Percentiles rank a stretch among this genome's conserved stretches.
These are phyloP conservation scores for Bondarzewia mesenterica DNA, from an alignment of 1,284 basidiomycete genomes.

Conservation along the genomic window DNA sequence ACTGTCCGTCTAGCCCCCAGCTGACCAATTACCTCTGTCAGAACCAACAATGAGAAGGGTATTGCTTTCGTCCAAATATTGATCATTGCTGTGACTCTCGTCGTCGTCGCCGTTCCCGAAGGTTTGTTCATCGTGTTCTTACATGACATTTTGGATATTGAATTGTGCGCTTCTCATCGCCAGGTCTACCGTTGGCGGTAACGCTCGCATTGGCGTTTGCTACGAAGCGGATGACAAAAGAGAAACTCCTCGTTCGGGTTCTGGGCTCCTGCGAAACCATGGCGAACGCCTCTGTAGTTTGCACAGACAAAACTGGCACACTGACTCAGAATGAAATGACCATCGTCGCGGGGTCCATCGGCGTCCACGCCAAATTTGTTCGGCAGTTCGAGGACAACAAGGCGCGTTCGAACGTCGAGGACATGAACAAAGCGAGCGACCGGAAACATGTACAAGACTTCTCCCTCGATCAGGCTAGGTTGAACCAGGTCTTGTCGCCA, in stretches of 20 bases:
- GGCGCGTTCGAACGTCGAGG: constrained; percentile 67
- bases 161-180: constrained; percentile 10
- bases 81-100: constrained; percentile 90
- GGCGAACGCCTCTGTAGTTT: constrained; percentile 95
- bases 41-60: constrained; percentile 77
- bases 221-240: constrained; percentile 93
- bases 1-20: not conserved
- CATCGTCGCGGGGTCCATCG: constrained; percentile 92
- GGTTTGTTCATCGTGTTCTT: constrained; percentile 33
- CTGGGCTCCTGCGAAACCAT: constrained; percentile 97
- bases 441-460: constrained; percentile 62
- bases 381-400: constrained; percentile 70
- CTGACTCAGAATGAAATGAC: constrained; percentile 94
- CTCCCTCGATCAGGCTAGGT: constrained; percentile 70
- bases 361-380: constrained; percentile 92
- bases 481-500: constrained; percentile 59
- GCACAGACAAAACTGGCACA: constrained; percentile 94
- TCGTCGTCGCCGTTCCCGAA: constrained; percentile 97
- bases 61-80: constrained; percentile 91
- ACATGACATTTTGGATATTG: constrained; percentile 1
- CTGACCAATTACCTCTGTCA: constrained; percentile 17
- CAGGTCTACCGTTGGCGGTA: constrained; percentile 90
- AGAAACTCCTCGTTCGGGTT: constrained; percentile 91
- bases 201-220: constrained; percentile 96
- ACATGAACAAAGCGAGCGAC: constrained; percentile 21